These are phyloP conservation scores for Podaxis sp. DNA, from an alignment of 768 basidiomycete species.

Conservation along the genomic window DNA sequence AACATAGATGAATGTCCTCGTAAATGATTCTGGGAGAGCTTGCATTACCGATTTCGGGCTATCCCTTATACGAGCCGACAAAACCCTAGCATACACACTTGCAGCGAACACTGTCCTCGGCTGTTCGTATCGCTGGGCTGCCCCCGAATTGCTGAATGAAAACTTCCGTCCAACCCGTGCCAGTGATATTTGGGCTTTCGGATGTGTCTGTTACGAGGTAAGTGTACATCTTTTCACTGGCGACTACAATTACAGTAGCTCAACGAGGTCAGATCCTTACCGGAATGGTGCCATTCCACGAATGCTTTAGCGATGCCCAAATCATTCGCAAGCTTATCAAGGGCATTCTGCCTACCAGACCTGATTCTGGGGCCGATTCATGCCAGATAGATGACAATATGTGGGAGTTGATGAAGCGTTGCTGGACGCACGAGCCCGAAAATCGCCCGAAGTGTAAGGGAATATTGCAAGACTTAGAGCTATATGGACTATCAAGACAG, in stretches of 20 bases:
- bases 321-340: background rate
- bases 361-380: background rate
- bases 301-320: conserved; percentile 13
- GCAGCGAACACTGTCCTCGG: background rate
- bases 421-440: background rate
- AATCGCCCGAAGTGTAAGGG: background rate
- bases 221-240: background rate
- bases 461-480: background rate
- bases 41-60: conserved; percentile 18
- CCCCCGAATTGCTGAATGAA: conserved; percentile 16
- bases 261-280: conserved; percentile 5
- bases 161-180: background rate
- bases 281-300: conserved; percentile 19
- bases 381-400: background rate
- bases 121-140: conserved; percentile 16
- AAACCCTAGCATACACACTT: conserved; percentile 1
- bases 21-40: conserved; percentile 10
- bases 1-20: conserved; percentile 17
- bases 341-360: background rate
- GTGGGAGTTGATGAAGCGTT: background rate
- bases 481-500: background rate
- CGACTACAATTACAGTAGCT: background rate
- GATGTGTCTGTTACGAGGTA: conserved; percentile 17
- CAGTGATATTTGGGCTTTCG: conserved; percentile 20
- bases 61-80: conserved; percentile 6